These are phyloP conservation scores for Sutorius australiensis DNA, from an alignment of 768 basidiomycete species.

Conservation along the genomic window DNA sequence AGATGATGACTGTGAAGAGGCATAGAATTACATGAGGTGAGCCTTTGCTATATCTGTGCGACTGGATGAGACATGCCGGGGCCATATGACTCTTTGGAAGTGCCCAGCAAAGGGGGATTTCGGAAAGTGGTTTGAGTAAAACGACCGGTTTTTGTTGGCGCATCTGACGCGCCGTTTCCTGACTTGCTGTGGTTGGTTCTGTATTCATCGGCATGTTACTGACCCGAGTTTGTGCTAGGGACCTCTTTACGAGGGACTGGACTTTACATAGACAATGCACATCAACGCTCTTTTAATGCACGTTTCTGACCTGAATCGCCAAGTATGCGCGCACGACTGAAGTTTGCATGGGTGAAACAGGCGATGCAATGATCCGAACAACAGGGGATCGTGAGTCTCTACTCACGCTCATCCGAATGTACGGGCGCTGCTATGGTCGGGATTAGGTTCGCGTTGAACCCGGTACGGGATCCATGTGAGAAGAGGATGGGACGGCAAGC, in stretches of 20 bases:
- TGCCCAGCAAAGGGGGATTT: slow-evolving; percentile 13
- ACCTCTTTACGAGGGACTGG: too few species aligned
- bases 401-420: not conserved
- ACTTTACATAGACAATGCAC: not conserved
- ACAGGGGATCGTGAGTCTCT: not conserved
- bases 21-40: slow-evolving; percentile 8
- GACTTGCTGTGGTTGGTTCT: slow-evolving; percentile 6
- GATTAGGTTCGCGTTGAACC: not conserved
- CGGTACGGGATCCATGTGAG: not conserved
- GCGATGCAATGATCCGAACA: not conserved
- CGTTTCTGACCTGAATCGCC: not conserved
- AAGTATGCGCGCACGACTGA: not conserved
- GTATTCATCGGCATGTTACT: not conserved
- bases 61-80: slow-evolving; percentile 63
- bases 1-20: slow-evolving; percentile 60
- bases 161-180: slow-evolving; percentile 17
- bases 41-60: not conserved
- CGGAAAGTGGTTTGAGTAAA: slow-evolving; percentile 24
- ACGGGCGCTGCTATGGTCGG: not conserved
- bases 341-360: not conserved
- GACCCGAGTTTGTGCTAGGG: slow-evolving; percentile 1
- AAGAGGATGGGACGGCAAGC: not conserved
- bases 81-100: slow-evolving; percentile 76
- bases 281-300: not conserved
- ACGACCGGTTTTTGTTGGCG: slow-evolving; percentile 15